Percentiles rank a stretch among this genome's conserved stretches.
Conservation (phyloP, 495 filamentous ascomycete genomes). For the Xylaria grammica region DNA sequence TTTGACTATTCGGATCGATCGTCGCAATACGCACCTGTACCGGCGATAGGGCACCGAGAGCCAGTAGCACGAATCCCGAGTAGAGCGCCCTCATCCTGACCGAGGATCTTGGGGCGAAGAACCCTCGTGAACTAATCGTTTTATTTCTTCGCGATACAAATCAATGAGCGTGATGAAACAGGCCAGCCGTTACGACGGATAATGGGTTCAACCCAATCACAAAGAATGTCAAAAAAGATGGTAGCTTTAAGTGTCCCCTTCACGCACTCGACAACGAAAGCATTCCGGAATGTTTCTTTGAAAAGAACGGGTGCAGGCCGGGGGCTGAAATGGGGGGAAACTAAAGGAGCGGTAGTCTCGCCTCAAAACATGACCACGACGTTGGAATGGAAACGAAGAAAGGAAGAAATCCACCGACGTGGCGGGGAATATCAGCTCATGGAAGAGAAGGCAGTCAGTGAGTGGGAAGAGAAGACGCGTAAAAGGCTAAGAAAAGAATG, state of each 20-base stretch:
- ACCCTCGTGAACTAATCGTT: constrained; percentile 23
- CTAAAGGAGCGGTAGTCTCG: constrained; percentile 28
- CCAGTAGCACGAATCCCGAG: constrained; percentile 36
- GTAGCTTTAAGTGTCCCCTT: neutral
- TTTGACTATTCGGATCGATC: neutral
- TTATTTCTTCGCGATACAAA: constrained; percentile 20
- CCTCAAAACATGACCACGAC: neutral
- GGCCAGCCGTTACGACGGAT: constrained; percentile 43
- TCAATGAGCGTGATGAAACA: constrained; percentile 30
- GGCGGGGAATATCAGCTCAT: constrained; percentile 16
- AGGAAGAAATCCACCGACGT: constrained; percentile 4
- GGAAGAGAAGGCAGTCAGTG: no score
- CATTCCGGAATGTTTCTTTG: constrained; percentile 37
- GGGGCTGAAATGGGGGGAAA: constrained; percentile 28
- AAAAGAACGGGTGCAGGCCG: constrained; percentile 27
- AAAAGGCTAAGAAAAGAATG: constrained; percentile 19
- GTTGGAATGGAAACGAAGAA: constrained; percentile 13
- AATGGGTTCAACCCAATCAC: constrained; percentile 40
- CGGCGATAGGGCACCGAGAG: constrained; percentile 44
- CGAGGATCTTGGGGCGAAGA: constrained; percentile 24
- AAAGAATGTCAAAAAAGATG: constrained; percentile 16
- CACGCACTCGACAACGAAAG: constrained; percentile 29
- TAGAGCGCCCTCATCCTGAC: constrained; percentile 46
- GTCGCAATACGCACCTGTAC: constrained; percentile 42
- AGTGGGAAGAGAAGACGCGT: neutral